Conservation (phyloP, 2,329 filamentous ascomycete genomes). For the Aureobasidium mangrovei region DNA sequence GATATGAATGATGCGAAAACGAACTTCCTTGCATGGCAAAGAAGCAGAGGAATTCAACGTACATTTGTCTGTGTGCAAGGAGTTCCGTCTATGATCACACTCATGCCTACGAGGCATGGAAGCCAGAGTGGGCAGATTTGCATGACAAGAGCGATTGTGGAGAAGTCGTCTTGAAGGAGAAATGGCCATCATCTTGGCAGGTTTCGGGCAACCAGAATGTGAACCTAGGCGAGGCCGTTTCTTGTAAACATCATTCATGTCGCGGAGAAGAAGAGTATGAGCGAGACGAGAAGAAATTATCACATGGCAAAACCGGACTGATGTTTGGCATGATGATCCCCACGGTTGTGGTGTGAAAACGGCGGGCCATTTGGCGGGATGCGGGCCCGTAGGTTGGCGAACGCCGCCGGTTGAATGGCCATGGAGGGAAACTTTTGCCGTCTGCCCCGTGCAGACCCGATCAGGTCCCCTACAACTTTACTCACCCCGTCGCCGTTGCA, state of each 20-base stretch:
- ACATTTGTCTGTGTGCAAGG: conserved; percentile 7
- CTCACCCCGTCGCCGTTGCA: no score
- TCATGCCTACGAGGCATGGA: neutral
- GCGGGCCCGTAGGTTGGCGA: no score
- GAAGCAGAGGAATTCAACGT: conserved; percentile 6
- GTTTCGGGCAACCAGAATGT: no score
- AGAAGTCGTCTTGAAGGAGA: neutral
- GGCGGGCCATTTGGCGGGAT: no score
- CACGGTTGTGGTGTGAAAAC: no score
- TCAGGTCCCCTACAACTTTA: no score
- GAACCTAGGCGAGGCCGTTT: neutral
- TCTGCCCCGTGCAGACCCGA: no score
- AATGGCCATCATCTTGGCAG: neutral
- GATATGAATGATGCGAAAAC: neutral
- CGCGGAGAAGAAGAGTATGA: neutral
- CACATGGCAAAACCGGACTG: neutral
- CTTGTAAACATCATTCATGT: neutral
- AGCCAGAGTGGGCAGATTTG: neutral
- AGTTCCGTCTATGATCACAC: neutral
- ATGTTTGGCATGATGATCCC: neutral
- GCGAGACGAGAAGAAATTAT: neutral
- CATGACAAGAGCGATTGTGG: neutral
- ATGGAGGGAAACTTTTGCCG: no score
- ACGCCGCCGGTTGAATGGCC: no score
- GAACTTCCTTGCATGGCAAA: neutral